Base-by-base conservation (phyloP, 148 eudicot genomes). In the Spergularia marina region DNA sequence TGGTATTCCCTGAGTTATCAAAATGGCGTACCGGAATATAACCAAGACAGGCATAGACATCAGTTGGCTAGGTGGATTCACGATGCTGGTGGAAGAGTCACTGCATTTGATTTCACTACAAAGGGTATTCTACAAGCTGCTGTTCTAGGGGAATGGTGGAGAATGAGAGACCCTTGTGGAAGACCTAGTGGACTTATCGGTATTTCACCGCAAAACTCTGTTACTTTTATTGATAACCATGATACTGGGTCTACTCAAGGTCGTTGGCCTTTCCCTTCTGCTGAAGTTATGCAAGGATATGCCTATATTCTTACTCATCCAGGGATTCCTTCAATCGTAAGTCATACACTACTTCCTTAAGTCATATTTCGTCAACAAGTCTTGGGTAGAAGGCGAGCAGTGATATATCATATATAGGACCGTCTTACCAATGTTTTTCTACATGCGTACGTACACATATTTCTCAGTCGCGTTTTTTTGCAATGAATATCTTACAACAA, bases 111-210 rank as follows among this genome's bases (percentile, higher is more conserved):
- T 78, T 86, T 86, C 63, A 84, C 92, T 1, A 84, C 86, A 2
- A 91, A 89, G 77, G 89, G 88, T 23, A 77, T 89, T 64, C 88
- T 89, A 56, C 88, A 86, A 18, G 89, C 83, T 39, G 91, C 88
- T 41, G 92, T 85, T 18, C 41, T 80, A 20, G 89, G 89, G 1
- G 88, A 87, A 69, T 77, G 82, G 74, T 85, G 88, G 85, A 91
- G 89, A 62, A 53, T 89, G 86, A 91, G 83, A 73, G 92, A 88
- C 47, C 44, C 82, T 1, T 70, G 66, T 17, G 87, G 87, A 5
- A 74, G 49, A 58, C 77, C 77, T 2, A 74, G 53, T 15, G 96
- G 96, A 4, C 34, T 89, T 80, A 87, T 91, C 0, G 92, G 96
- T n/a, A 74, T 86, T 71, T 58, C 66, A 20, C 91, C 96, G 4